Evolutionary conservation across 495 filamentous ascomycete genomes (phyloP).

Genomic region (Copromyces sp.): DNA sequence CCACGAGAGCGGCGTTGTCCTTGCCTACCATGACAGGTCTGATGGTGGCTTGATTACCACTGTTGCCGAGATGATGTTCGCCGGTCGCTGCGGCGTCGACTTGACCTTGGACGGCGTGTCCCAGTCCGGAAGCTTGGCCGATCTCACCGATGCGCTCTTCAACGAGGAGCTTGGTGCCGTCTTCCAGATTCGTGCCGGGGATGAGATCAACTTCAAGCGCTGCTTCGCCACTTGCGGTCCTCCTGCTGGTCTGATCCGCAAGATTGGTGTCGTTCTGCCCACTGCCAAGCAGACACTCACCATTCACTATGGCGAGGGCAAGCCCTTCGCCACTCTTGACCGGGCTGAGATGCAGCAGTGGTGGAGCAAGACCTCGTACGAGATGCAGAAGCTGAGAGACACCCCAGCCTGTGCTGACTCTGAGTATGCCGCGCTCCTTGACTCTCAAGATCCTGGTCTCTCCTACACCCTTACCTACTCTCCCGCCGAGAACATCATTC

Average conservation of each 20-base stretch:
- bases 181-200: constrained; percentile 80
- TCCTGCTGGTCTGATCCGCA: constrained; percentile 65
- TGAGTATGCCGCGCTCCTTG: constrained; percentile 69
- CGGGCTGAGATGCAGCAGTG: constrained; percentile 72
- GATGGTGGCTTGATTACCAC: constrained; percentile 92
- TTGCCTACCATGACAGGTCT: constrained; percentile 91
- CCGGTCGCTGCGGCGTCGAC: constrained; percentile 81
- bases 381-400: constrained; percentile 85
- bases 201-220: constrained; percentile 74
- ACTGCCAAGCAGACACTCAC: constrained; percentile 66
- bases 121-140: constrained; percentile 42
- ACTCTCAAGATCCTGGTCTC: constrained; percentile 71
- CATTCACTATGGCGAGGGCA: constrained; percentile 54
- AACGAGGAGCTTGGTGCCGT: constrained; percentile 96
- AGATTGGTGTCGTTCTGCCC: constrained; percentile 64
- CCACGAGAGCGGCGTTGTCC: constrained; percentile 76
- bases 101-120: constrained; percentile 69
- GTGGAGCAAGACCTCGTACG: constrained; percentile 80
- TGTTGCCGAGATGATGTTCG: constrained; percentile 96
- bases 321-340: constrained; percentile 53
- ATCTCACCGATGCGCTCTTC: constrained; percentile 72
- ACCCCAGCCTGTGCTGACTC: constrained; percentile 80
- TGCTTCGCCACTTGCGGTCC: constrained; percentile 92
- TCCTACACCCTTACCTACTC: constrained; percentile 77
- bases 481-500: constrained; percentile 63